Evolutionary conservation across 1,139 yeast genomes (phyloP), one percentile per base, ranked within the genome.

Genomic region (Meyerozyma athensensis): DNA sequence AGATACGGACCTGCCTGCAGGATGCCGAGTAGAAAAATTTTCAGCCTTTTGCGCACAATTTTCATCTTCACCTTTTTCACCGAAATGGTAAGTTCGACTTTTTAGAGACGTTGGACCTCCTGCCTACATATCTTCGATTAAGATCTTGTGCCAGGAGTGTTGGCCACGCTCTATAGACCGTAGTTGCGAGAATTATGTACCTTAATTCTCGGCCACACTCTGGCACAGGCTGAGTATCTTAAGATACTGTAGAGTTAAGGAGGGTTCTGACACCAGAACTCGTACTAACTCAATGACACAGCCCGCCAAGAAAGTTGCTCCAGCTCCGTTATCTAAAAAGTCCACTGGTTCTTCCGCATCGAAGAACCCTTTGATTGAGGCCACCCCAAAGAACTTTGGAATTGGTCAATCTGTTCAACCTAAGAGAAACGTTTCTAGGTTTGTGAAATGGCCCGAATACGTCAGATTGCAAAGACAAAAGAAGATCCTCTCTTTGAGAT

Each of bases 381-480:
- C 95, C 52, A 77, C 89, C 51, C 95, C 97, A 71, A 85, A 84
- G 75, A 84, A 81, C 78, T 90, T 84, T 63, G 97, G 97, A 74
- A 83, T 92, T 61, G 98, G 98, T 62, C 97, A 87, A 77, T 74
- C 81, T 53, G 63, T 89, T 55, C 97, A 90, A 72, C 96, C 96
- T 75, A 86, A 83, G 79, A 83, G 94, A 76, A 85, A 90, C 86
- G 81, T 90, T 63, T 74, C 94, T 52, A 86, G 97, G 74, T 89
- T 85, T 68, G 97, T 90, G 64, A 90, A 85, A 74, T 90, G 97
- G 97, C 97, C 97, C 67, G 94, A 84, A 73, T 89, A 89, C 70
- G 95, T 90, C 57, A 87, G 95, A 77, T 77, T 43, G 51, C 52
- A 48, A 42, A 45, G 50, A 43, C 50, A 47, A 35, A 43, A 39